Base-by-base conservation (phyloP, 257 asterid genomes). In the Solanum commersonii region DNA sequence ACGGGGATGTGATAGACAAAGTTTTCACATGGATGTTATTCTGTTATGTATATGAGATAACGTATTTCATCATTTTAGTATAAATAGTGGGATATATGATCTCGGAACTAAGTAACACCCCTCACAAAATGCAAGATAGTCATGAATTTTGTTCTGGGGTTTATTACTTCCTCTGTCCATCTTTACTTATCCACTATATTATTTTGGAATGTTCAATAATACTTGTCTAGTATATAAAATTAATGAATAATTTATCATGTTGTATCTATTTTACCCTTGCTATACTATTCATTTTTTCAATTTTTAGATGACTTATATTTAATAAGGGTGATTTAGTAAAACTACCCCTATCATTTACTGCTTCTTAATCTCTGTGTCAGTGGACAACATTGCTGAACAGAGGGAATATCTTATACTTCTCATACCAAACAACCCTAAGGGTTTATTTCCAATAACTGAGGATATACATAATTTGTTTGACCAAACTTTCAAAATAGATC, bases 191-290 rank as follows among this genome's bases (percentile, higher is more conserved):
- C 2, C n/a, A 52, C 0, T 6, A 6, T 52, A 52, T 6, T 52
- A 6, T 52, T 16, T 52, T 6, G 63, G 0, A 0, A 52, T 52
- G 23, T 52, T 1, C 1, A 52, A 1, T 0, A 52, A 16, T 52
- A 16, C 9, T 52, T 52, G 63, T 2, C 0, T 0, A 2, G 0
- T 6, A 0, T 16, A 52, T 52, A 16, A 52, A 52, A 52, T 0
- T 0, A 0, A 6, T 1, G 4, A 52, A 52, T 52, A 52, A 1
- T 16, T 0, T 52, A 16, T 52, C 23, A 52, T 52, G 63, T 52
- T 16, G 0, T 52, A 0, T 52, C 0, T 52, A 16, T 52, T 52
- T 5, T 52, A 16, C 9, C 0, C 63, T 52, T 52, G 0, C 10
- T 16, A 52, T 52, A 16, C 23, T 52, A 52, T 52, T 52, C 63